A percentile compares a stretch with the other conserved stretches of the same genome.
Conservation (phyloP, 495 filamentous ascomycete genomes). For the Penicillium salamii region DNA sequence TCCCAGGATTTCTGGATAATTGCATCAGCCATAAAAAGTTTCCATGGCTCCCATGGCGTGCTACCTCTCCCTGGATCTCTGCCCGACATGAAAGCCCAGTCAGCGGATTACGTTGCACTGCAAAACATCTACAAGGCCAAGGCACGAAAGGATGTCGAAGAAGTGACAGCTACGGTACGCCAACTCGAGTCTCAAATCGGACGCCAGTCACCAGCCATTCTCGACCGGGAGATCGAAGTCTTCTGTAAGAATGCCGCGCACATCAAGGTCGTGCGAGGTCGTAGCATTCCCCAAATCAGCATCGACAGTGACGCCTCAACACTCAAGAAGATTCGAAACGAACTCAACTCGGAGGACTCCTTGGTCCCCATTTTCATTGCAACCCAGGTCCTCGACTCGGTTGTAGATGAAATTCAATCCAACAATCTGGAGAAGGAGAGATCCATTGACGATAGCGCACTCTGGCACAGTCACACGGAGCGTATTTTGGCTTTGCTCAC, state of each 20-base stretch:
- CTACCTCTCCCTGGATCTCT: conserved; percentile 84
- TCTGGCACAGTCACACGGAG: conserved; percentile 43
- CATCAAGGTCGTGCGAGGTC: conserved; percentile 78
- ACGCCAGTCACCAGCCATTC: conserved; percentile 45
- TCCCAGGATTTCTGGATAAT: conserved; percentile 82
- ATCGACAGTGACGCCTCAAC: conserved; percentile 29
- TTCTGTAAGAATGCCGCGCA: conserved; percentile 97
- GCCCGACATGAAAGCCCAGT: conserved; percentile 98
- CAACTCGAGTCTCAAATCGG: conserved; percentile 54
- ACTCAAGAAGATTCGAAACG: conserved; percentile 30
- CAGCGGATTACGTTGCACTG: conserved; percentile 83
- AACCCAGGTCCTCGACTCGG: conserved; percentile 60
- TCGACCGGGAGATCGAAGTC: conserved; percentile 76
- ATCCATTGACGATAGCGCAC: conserved; percentile 34
- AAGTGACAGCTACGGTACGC: conserved; percentile 71
- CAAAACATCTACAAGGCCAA: conserved; percentile 95
- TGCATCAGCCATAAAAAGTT: conserved; percentile 72
- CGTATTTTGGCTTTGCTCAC: conserved; percentile 39
- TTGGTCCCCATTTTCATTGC: conserved; percentile 78
- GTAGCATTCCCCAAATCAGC: conserved; percentile 46
- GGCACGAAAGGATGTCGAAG: conserved; percentile 72
- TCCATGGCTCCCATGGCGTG: conserved; percentile 65
- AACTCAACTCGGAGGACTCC: conserved; percentile 48
- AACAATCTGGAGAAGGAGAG: conserved; percentile 12
- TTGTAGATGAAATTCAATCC: conserved; percentile 41